A percentile compares a stretch with the other conserved stretches of the same genome.
phyloP scores from a whole-genome alignment of 352 stramenopile species.

The Phytophthora nicotianae region DNA sequence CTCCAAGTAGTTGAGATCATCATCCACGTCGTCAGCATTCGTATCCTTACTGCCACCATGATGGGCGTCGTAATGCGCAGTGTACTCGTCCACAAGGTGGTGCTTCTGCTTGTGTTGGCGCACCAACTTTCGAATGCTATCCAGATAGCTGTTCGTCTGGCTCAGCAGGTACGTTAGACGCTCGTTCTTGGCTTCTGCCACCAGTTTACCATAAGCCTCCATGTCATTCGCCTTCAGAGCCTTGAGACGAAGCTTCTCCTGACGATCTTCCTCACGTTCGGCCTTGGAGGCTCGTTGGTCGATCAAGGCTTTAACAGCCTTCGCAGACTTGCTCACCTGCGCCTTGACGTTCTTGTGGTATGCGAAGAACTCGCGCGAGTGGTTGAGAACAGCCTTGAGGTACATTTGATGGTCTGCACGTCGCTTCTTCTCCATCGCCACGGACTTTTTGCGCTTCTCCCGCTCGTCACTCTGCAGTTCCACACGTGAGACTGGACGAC shows the following conservation, averaged over 20 bases:
- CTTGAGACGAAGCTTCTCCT: slow-evolving; percentile 89
- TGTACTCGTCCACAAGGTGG: slow-evolving; percentile 61
- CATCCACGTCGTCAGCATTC: slow-evolving; percentile 52
- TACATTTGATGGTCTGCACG: slow-evolving; percentile 80
- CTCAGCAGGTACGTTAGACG: slow-evolving; percentile 96
- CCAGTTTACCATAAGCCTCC: slow-evolving; percentile 96
- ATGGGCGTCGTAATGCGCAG: slow-evolving; percentile 41
- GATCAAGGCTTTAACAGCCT: slow-evolving; percentile 76
- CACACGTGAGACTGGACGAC: slow-evolving; percentile 61
- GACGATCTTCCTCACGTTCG: slow-evolving; percentile 86
- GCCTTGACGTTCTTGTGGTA: slow-evolving; percentile 88
- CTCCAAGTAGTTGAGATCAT: slow-evolving; percentile 87
- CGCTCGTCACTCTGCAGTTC: slow-evolving; percentile 75
- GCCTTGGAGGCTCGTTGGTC: slow-evolving; percentile 79
- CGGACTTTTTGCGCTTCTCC: slow-evolving; percentile 81
- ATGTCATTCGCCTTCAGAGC: slow-evolving; percentile 96
- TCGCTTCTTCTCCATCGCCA: slow-evolving; percentile 84
- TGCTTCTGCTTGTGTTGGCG: slow-evolving; percentile 89
- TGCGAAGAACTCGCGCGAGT: slow-evolving; percentile 86
- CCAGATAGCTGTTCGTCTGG: slow-evolving; percentile 96
- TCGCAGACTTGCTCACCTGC: slow-evolving; percentile 69
- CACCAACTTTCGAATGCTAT: slow-evolving; percentile 94
- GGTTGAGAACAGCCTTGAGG: slow-evolving; percentile 80
- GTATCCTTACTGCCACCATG: slow-evolving; percentile 33
- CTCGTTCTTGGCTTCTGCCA: slow-evolving; percentile 98